Evolutionary conservation across 257 asterid genomes (phyloP).

Genomic region (Perilla frutescens): DNA sequence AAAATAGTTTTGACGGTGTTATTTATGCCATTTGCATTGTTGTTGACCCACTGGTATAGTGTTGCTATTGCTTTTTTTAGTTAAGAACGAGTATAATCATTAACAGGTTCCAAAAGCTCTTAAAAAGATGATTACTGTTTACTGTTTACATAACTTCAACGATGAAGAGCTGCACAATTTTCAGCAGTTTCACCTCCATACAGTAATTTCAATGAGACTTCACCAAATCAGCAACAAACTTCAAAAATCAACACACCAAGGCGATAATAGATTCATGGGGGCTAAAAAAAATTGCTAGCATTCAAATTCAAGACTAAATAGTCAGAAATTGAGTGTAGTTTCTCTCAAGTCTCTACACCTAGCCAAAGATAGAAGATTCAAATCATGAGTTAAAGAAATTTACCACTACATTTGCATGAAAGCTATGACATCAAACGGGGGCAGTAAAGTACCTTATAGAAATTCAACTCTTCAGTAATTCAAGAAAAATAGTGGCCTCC

Average conservation of each 20-base stretch:
- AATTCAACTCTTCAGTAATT: constrained; percentile 11
- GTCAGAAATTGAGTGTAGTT: constrained; percentile 41
- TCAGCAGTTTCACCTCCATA: constrained; percentile 17
- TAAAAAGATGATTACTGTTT: background rate
- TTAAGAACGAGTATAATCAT: background rate
- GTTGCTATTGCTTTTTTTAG: too few relatives aligned
- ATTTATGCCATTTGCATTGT: too few relatives aligned
- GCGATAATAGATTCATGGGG: constrained; percentile 17
- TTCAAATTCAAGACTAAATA: constrained; percentile 49
- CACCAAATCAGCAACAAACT: constrained; percentile 30
- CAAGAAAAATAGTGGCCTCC: constrained; percentile 30
- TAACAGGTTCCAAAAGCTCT: background rate
- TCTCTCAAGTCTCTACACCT: constrained; percentile 39
- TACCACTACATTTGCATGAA: background rate
- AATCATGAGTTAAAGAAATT: constrained; percentile 20
- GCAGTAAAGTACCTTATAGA: constrained; percentile 28
- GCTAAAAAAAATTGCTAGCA: constrained; percentile 9
- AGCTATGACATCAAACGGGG: constrained; percentile 21
- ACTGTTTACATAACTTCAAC: constrained; percentile 6
- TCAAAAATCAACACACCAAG: constrained; percentile 20
- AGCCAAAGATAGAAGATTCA: constrained; percentile 32
- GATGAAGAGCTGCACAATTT: background rate
- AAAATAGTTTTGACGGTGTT: too few relatives aligned
- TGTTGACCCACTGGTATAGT: too few relatives aligned
- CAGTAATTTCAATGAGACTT: constrained; percentile 1